Percentiles rank a stretch among this genome's conserved stretches.
phyloP scores from a whole-genome alignment of 2,329 filamentous ascomycete genomes.

The Penicillium sp. region DNA sequence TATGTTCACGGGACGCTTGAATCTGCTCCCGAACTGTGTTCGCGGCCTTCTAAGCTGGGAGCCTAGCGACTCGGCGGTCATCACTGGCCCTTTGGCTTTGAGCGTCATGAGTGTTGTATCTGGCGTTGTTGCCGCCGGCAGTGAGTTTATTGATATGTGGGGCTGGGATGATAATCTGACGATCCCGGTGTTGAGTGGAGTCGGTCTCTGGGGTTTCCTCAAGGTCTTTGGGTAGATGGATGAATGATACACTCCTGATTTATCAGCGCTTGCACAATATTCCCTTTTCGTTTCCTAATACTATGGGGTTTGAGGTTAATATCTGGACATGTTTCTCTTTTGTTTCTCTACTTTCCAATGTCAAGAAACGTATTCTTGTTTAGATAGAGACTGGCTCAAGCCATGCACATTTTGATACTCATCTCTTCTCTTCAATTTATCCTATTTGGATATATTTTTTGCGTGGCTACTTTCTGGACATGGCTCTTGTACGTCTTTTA shows the following conservation, averaged over 20 bases:
- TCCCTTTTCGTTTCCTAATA: neutral
- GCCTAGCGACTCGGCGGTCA: slow-evolving; percentile 50
- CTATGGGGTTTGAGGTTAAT: slow-evolving; percentile 11
- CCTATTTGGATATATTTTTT: neutral
- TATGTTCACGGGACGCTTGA: slow-evolving; percentile 75
- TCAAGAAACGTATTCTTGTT: slow-evolving; percentile 8
- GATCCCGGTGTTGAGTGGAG: slow-evolving; percentile 85
- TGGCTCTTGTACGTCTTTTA: neutral
- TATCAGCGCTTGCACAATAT: slow-evolving; percentile 2
- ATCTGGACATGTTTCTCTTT: slow-evolving; percentile 4
- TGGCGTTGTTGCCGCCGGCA: slow-evolving; percentile 82
- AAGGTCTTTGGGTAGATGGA: slow-evolving; percentile 66
- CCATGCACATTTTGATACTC: neutral
- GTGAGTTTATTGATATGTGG: slow-evolving; percentile 86
- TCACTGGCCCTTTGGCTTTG: slow-evolving; percentile 71
- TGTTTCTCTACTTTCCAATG: slow-evolving; percentile 5
- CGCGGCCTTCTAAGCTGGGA: slow-evolving; percentile 60
- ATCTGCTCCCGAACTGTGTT: slow-evolving; percentile 60
- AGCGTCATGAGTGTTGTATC: slow-evolving; percentile 80
- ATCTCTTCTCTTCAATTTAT: neutral
- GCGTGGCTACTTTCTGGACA: neutral
- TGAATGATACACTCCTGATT: slow-evolving; percentile 1
- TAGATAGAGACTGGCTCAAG: slow-evolving; percentile 6
- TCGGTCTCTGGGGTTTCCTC: slow-evolving; percentile 87
- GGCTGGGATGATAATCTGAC: slow-evolving; percentile 97